Base-by-base conservation (phyloP, 768 basidiomycete species). In the Amylocystis lapponica region DNA sequence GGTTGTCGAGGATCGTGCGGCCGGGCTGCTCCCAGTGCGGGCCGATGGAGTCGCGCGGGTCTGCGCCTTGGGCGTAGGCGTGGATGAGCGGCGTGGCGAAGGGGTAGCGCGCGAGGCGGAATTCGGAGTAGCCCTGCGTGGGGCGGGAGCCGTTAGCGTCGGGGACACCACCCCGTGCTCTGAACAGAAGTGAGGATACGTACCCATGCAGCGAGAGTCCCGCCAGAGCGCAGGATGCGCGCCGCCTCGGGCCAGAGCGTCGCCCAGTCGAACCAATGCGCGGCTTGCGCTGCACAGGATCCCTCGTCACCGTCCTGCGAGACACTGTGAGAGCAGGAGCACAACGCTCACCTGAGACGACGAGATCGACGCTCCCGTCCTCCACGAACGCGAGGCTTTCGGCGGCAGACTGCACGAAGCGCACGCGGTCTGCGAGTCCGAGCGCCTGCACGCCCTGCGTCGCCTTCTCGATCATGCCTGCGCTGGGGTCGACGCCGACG, bases 11-110 rank as follows among this genome's bases (percentile, higher is more conserved):
- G 48, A 90, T 81, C 0, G 75, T 76, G 11, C 90, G 72, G 13
- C 90, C 90, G 0, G 90, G 89, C 23, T 83, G 79, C 52, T 91
- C 75, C 75, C 87, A 92, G 56, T 88, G 76, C 2, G 79, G 75
- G 1, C 88, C 88, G 5, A 87, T 58, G 31, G 79, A 78, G 25
- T 65, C 72, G 8, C 43, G 36, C 2, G 68, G 71, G 49, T 83
- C 75, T 2, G 55, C 63, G 0, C 84, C 83, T 56, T 82, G 81
- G 2, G 75, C 69, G 56, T 81, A 89, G 2, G 66, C 67, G 8
- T 74, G 72, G 47, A 91, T 83, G 12, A 78, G 63, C 0, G 75
- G 70, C 1, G 75, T 74, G 22, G 82, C 60, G 1, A 71, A 58
- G 0, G 85, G 86, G 53, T 76, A 78, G 27, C 67, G 52, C 2